These are phyloP conservation scores for Solanum dulcamara DNA, from an alignment of 257 asterid species.

Conservation along the genomic window DNA sequence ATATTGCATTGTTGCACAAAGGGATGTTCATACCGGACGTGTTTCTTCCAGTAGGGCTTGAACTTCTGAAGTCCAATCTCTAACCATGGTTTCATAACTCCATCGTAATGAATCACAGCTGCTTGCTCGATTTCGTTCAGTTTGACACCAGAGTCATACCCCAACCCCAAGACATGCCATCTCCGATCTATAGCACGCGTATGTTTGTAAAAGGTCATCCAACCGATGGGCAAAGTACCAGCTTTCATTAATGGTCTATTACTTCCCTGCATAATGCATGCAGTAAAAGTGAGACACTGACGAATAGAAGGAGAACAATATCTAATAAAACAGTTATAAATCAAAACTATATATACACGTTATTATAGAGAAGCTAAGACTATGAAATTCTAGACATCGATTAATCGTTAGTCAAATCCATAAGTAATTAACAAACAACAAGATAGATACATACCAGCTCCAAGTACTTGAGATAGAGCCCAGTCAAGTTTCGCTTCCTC, in stretches of 20 bases:
- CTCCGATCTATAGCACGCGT: constrained; percentile 37
- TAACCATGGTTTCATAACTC: constrained; percentile 65
- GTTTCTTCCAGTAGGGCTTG: constrained; percentile 38
- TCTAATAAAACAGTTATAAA: not conserved
- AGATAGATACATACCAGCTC: constrained; percentile 24
- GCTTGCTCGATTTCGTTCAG: constrained; percentile 45
- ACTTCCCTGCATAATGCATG: constrained; percentile 27
- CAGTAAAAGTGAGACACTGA: not conserved
- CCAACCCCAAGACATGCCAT: constrained; percentile 62
- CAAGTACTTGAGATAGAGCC: constrained; percentile 49
- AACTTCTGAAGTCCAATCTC: constrained; percentile 52
- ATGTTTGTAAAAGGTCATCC: constrained; percentile 50
- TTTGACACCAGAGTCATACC: constrained; percentile 37
- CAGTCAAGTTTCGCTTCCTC: constrained; percentile 42
- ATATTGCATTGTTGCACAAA: constrained; percentile 54
- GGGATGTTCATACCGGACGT: constrained; percentile 31
- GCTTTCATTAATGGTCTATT: constrained; percentile 44
- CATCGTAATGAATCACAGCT: constrained; percentile 57
- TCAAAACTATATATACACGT: not conserved
- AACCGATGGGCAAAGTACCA: constrained; percentile 56
- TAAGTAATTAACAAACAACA: not conserved
- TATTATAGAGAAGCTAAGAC: not conserved
- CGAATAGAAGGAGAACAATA: not conserved
- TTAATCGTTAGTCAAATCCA: not conserved
- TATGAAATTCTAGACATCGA: not conserved